Conservation (phyloP, 1,139 yeast genomes). For the Suhomyces choctaworum region DNA sequence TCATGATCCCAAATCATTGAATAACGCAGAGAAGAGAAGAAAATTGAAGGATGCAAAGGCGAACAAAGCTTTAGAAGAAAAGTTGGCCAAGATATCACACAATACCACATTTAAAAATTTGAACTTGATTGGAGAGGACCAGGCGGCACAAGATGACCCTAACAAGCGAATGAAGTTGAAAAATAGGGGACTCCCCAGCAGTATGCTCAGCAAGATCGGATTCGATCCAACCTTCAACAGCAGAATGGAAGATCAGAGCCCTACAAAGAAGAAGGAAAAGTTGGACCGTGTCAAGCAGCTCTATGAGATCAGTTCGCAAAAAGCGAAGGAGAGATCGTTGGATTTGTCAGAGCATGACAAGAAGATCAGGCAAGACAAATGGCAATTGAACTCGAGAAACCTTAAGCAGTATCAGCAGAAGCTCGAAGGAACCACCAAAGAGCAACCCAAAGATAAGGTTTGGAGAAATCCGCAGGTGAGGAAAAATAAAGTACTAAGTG, state of each 20-base stretch:
- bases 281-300: constrained; percentile 24
- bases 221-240: constrained; percentile 47
- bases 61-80: constrained; percentile 36
- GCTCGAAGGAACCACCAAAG: constrained; percentile 5
- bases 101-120: constrained; percentile 19
- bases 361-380: constrained; percentile 19
- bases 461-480: constrained; percentile 4
- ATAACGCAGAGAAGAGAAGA: constrained; percentile 34
- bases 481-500: constrained; percentile 13
- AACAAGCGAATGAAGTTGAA: constrained; percentile 20
- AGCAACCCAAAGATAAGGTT: constrained; percentile 2
- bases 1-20: constrained; percentile 48
- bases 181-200: constrained; percentile 33
- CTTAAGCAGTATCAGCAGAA: constrained; percentile 21
- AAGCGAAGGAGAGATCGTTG: constrained; percentile 21
- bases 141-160: constrained; percentile 20
- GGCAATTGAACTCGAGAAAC: constrained; percentile 23
- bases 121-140: constrained; percentile 20
- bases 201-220: constrained; percentile 45
- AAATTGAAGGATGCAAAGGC: constrained; percentile 34
- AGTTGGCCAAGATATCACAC: constrained; percentile 22
- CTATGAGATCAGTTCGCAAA: constrained; percentile 24
- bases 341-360: constrained; percentile 22
- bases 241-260: constrained; percentile 11
- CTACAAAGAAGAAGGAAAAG: constrained; percentile 17